A percentile compares a stretch with the other conserved stretches of the same genome.
Conservation (phyloP, 768 basidiomycete species). For the Amanita subjunquillea region DNA sequence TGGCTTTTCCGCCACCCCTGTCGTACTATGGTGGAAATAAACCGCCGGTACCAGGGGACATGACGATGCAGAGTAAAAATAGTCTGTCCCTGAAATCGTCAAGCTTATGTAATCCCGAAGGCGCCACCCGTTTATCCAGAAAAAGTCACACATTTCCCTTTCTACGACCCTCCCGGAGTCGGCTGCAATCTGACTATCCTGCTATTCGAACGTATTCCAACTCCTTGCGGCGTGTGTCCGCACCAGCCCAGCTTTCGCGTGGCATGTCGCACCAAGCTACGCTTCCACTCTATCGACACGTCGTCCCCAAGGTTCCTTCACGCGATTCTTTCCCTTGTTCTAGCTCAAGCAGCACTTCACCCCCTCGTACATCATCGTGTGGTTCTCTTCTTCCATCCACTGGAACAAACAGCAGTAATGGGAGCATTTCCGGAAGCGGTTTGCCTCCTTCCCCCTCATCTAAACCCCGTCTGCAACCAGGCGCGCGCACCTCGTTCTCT, state of each 20-base stretch:
- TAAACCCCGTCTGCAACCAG: neutral
- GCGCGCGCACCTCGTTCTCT: neutral
- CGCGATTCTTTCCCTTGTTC: constrained; percentile 1
- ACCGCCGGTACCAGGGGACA: constrained; percentile 3
- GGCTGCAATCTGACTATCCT: neutral
- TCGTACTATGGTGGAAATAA: constrained; percentile 30
- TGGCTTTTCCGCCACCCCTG: constrained; percentile 69
- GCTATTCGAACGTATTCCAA: neutral
- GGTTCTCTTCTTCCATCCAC: constrained; percentile 9
- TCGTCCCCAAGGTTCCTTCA: neutral
- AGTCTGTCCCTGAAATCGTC: neutral
- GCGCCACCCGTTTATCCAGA: constrained; percentile 4
- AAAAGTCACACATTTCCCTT: constrained; percentile 17
- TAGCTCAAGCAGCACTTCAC: constrained; percentile 10
- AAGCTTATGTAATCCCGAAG: too few species aligned
- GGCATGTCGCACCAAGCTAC: neutral
- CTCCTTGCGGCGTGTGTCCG: neutral
- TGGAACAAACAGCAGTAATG: neutral
- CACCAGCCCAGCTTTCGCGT: neutral
- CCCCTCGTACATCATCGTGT: constrained; percentile 12
- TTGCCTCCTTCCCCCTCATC: constrained; percentile 3
- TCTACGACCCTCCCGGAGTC: constrained; percentile 11
- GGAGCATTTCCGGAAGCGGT: neutral
- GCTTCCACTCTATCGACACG: neutral
- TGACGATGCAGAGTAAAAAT: constrained; percentile 11